phyloP scores from a whole-genome alignment of 1,139 yeast species.

The Zygosaccharomyces pseudobailii region DNA sequence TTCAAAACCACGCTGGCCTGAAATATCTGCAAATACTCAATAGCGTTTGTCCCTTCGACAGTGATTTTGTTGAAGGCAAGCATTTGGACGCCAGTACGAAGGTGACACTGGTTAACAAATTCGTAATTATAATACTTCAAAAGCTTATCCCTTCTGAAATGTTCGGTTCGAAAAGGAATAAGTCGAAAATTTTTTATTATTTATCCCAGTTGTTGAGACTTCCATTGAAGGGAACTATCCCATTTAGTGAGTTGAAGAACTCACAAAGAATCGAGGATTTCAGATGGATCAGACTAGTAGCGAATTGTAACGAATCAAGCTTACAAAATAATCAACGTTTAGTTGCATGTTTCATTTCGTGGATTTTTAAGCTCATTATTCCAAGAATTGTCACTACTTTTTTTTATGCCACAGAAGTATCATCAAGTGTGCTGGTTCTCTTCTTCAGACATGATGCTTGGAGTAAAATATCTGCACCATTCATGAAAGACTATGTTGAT shows the following conservation, averaged over 20 bases:
- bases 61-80: background rate
- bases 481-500: constrained; percentile 40
- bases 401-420: constrained; percentile 65
- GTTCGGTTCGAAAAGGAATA: constrained; percentile 55
- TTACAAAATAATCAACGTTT: constrained; percentile 7
- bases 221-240: constrained; percentile 35
- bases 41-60: constrained; percentile 18
- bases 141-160: constrained; percentile 48
- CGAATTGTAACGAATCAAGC: constrained; percentile 4
- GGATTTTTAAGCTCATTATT: constrained; percentile 54
- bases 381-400: constrained; percentile 46
- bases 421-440: constrained; percentile 38
- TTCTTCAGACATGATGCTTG: constrained; percentile 63
- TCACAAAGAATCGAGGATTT: constrained; percentile 41
- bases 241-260: constrained; percentile 29
- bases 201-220: constrained; percentile 41
- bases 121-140: constrained; percentile 41
- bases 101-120: constrained; percentile 36
- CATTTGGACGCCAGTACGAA: constrained; percentile 18
- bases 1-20: constrained; percentile 14
- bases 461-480: constrained; percentile 42
- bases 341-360: constrained; percentile 35
- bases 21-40: constrained; percentile 18
- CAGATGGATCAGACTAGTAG: constrained; percentile 41
- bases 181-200: constrained; percentile 37